Conservation (phyloP, 768 basidiomycete genomes). For the Russula earlei region DNA sequence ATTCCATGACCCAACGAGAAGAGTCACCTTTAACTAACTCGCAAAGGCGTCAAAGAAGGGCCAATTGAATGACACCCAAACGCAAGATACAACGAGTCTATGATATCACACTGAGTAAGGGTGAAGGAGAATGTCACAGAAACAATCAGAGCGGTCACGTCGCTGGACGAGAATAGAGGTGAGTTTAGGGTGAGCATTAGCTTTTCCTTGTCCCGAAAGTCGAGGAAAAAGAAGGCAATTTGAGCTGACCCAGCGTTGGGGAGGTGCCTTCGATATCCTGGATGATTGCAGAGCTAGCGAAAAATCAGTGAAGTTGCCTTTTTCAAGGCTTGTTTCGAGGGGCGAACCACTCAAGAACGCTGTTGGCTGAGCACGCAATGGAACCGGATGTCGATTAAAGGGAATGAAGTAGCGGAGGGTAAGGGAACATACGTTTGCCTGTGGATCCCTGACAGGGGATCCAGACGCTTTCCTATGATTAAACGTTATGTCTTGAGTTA, state of each 20-base stretch:
- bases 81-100: too few relatives aligned
- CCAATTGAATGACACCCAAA: too few relatives aligned
- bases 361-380: neutral
- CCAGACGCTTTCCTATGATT: neutral
- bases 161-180: neutral
- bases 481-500: neutral
- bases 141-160: neutral
- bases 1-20: too few relatives aligned
- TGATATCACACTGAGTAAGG: neutral
- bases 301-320: neutral
- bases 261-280: neutral
- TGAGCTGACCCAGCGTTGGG: neutral
- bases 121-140: neutral
- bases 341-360: neutral
- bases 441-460: neutral
- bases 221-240: neutral
- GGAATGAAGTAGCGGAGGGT: neutral
- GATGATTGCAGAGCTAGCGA: neutral
- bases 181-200: constrained; percentile 21
- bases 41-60: too few relatives aligned
- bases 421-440: neutral
- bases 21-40: too few relatives aligned
- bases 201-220: neutral
- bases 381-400: neutral
- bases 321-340: neutral